Evolutionary conservation across 225 moss, liverwort and hornwort species (phyloP), one percentile per base, ranked within the genome.

Genomic region (Physcomitrium patens): DNA sequence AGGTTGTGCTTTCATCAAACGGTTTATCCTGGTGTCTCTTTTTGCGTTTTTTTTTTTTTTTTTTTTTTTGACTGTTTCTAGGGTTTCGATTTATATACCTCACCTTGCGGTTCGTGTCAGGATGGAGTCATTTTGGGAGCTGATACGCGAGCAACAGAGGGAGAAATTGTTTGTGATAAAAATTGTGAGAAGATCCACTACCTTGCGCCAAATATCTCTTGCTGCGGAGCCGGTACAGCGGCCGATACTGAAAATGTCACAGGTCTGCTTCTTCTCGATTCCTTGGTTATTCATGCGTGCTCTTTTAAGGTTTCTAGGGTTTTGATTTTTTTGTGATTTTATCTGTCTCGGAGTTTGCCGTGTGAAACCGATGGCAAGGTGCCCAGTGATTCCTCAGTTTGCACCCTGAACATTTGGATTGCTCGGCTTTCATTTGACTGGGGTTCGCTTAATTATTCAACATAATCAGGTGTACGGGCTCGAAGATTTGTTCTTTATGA

Each of bases 101-200:
- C 61, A 62, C 9, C 57, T 43, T 23, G 49, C 11, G 63, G 13
- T 79, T 68, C 24, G 45, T 70, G 43, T 14, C 70, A 97, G 94
- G 94, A 97, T 85, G 96, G 96, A 51, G 96, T 97, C 3, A 97
- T 97, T 72, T 68, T 97, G 19, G 96, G 96, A 77, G 96, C 96
- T 68, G 96, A 97, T 77, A 97, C 96, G 27, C 82, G 96, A 71
- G 96, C 96, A 7, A 97, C 96, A 0, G 96, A 94, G 77, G 96
- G 96, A 41, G 94, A 97, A 62, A 97, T 93, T 76, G 96, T 97
- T 5, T 97, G 96, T 78, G 96, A 97, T 72, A 97, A 97, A 82
- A 94, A 97, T 74, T 97, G 96, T 67, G 96, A 97, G 86, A 94
- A 97, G 87, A 97, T 97, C 72, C 96, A 97, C 68, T 92, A 91